Percentiles rank a stretch among this genome's conserved stretches.
phyloP scores from a whole-genome alignment of 1,284 basidiomycete genomes.

The Malassezia equina region DNA sequence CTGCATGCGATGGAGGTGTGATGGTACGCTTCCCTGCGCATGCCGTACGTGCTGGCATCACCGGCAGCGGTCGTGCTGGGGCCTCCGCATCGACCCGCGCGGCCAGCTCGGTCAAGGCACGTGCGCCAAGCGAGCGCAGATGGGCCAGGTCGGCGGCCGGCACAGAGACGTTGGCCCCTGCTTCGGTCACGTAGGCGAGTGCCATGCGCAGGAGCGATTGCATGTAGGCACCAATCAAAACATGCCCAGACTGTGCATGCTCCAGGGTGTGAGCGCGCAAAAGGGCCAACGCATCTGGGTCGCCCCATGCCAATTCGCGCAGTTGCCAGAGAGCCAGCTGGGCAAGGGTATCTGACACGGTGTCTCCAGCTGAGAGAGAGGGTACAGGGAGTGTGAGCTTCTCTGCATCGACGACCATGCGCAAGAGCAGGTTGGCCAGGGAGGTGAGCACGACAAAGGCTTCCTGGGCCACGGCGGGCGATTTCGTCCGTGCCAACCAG shows the following conservation, averaged over 20 bases:
- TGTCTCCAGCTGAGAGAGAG: neutral
- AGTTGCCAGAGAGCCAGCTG: conserved; percentile 8
- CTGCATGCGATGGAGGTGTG: neutral
- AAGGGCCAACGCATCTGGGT: neutral
- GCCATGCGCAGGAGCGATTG: conserved; percentile 2
- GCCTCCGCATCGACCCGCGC: neutral
- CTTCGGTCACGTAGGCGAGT: neutral
- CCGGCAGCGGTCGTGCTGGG: neutral
- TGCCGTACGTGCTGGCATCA: neutral
- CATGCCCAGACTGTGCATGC: neutral
- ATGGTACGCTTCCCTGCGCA: neutral
- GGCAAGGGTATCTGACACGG: neutral
- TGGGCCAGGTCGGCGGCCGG: neutral
- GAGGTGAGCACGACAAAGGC: conserved; percentile 4
- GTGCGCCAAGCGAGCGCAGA: conserved; percentile 3
- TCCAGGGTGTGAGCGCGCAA: conserved; percentile 4
- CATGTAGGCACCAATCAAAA: neutral
- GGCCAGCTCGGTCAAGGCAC: conserved; percentile 3
- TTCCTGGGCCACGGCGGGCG: neutral
- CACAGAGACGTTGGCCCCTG: neutral
- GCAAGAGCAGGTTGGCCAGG: conserved; percentile 9
- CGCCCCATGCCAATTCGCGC: neutral
- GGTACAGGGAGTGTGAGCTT: neutral
- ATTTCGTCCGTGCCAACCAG: neutral
- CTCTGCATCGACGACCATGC: neutral